Base-by-base conservation (phyloP, 1,139 yeast genomes). In the Nematodospora anomalae region DNA sequence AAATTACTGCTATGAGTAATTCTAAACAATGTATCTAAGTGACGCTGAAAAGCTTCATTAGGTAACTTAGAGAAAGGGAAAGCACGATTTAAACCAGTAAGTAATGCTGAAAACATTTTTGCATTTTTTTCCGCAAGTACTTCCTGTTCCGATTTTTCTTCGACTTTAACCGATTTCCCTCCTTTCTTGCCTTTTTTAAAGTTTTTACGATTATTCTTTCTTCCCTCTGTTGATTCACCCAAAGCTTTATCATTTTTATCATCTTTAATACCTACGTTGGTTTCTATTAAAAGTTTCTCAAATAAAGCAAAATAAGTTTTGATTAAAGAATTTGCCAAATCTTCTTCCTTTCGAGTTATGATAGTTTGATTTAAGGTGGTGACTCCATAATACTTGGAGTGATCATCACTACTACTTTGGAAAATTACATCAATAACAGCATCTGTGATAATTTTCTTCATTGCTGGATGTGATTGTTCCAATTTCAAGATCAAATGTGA, bases 41-140 rank as follows among this genome's bases (percentile, higher is more conserved):
- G 97, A 44, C 74, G 70, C 46, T 81, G 79, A 59, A 87, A 90
- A 6, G 79, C 76, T 14, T 80, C 80, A 35, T 79, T 72, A 6
- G 95, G 85, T 40, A 94, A 70, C 43, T 79, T 74, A 2, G 96
- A 82, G 57, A 87, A 92, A 40, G 98, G 97, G 71, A 87, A 90
- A 1, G 98, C 94, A 64, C 99, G 84, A 60, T 94, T 94, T 44
- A 92, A 77, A 47, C 99, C 99, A 2, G 98, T 89, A 46, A 92
- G 76, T 42, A 94, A 76, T 14, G 96, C 97, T 24, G 96, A 83
- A 50, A 90, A 88, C 51, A 92, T 67, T 54, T 87, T 86, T 29
- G 95, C 76, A 52, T 82, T 85, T 53, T 83, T 86, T 54, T 92
- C 97, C 57, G 88, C 96, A 31, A 82, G 62, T 4, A 85, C 69